phyloP scores from a whole-genome alignment of 2,329 filamentous ascomycete genomes.

The Cephalotrichum gorgonifer region DNA sequence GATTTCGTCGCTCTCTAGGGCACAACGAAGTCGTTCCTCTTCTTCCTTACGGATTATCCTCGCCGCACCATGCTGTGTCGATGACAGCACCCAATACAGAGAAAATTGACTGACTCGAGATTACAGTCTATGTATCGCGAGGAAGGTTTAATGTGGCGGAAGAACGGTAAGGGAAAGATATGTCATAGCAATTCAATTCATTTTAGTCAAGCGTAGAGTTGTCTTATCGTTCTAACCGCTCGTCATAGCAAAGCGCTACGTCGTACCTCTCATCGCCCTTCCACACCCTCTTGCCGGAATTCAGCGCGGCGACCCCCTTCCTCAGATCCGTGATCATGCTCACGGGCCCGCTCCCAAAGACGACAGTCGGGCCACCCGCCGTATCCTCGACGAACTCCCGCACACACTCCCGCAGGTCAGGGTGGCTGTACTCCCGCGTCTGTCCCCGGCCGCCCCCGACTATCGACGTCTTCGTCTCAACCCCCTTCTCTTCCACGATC shows the following conservation, averaged over 20 bases:
- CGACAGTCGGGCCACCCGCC: slow-evolving; percentile 36
- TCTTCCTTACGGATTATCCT: too few species aligned
- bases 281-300: slow-evolving; percentile 44
- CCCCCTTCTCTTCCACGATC: slow-evolving; percentile 13
- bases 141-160: too few species aligned
- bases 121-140: too few species aligned
- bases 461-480: slow-evolving; percentile 15
- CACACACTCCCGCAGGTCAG: slow-evolving; percentile 35
- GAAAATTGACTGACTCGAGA: too few species aligned
- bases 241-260: slow-evolving; percentile 48
- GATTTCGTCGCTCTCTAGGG: too few species aligned
- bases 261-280: slow-evolving; percentile 44
- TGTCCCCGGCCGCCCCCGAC: slow-evolving; percentile 5
- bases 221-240: slow-evolving; percentile 44
- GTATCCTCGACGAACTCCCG: slow-evolving; percentile 36
- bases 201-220: too few species aligned
- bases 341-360: slow-evolving; percentile 51
- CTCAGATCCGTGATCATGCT: slow-evolving; percentile 50
- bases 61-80: too few species aligned
- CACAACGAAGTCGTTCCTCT: too few species aligned
- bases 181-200: background rate
- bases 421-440: slow-evolving; percentile 21
- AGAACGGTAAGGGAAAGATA: too few species aligned
- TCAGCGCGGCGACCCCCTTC: slow-evolving; percentile 39
- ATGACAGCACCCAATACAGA: too few species aligned